Base-by-base conservation (phyloP, 768 basidiomycete genomes). In the Trametes maxima region DNA sequence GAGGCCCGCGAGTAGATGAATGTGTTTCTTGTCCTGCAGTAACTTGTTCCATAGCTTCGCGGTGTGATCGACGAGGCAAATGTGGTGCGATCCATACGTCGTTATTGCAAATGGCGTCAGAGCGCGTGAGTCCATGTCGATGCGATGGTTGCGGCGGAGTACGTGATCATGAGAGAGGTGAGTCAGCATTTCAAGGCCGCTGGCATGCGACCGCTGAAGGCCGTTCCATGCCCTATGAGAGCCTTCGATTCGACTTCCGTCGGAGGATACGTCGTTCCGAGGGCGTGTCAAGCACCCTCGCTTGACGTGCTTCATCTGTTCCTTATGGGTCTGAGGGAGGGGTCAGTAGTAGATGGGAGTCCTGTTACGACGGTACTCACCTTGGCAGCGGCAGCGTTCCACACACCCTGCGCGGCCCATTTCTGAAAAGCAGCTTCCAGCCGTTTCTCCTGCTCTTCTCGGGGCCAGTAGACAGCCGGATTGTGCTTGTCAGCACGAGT, bases 181-280 rank as follows among this genome's bases (percentile, higher is more conserved):
- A n/a, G n/a, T n/a, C n/a, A n/a, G n/a, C n/a, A n/a, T 54, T 3
- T 49, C 62, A 0, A 75, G 42, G 1, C 73, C 70, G 28, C 71
- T 69, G 0, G 74, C 64, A 16, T 64, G 51, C 1, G 65, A 49
- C 0, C 65, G 51, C 50, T 66, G 62, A 0, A 74, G 25, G 1
- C 52, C 28, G 39, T 74, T 74, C 72, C 70, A 74, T 0, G 62
- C 68, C 42, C 73, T 74, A 54, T 73, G 72, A 1, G 57, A 66
- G 0, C 69, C 71, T 25, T 75, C 69, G 12, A 75, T 73, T 1
- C 62, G 67, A 16, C 71, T 73, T 0, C 74, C 69, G 45, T 75
- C 69, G 0, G 69, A 57, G 0, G 35, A 39, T 5, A 73, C 59
- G 42, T 70, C 74, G 19, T 69, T 46, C 0, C 59, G 56, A 0